Base-by-base conservation (phyloP, 192 early-diverging fungal genomes). In the Coemansia sp. region DNA sequence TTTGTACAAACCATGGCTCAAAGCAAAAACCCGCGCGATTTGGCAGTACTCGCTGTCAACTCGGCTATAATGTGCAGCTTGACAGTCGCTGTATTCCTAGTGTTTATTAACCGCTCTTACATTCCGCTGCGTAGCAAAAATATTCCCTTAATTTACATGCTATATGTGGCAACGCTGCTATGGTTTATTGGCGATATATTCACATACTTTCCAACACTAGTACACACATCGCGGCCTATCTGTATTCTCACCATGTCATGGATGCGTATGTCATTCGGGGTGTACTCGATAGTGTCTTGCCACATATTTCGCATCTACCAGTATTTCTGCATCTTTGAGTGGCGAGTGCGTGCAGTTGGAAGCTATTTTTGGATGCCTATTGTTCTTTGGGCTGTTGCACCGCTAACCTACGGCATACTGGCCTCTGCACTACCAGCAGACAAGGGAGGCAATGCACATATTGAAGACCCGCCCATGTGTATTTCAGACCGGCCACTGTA, bases 151-250 rank as follows among this genome's bases (percentile, higher is more conserved):
- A 53, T 79, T 15, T 73, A 79, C 52, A 43, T 43, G 11, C 54
- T 73, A 11, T 79, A 62, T 25, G 17, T 37, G 21, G 22, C 67
- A 1, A 73, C 69, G 63, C 47, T 73, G 6, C 5, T 66, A 5
- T 79, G 76, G 76, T 79, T 58, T 43, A 27, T 79, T 4, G 76
- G 76, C 60, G 76, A 79, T 60, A 72, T 79, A 9, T 79, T 53
- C 54, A 65, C 64, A 29, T 69, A 79, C 56, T 70, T 69, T 51
- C 76, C 76, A 1, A 59, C 70, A 5, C 55, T 71, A 12, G 70
- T 70, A 0, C n/a, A 14, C 5, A 15, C 11, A 15, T 69, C 76
- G 14, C 70, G 70, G 10, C 10, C 63, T 11, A 63, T 61, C 2
- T 79, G 76, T 21, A 72, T 79, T 32, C 39, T 64, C 4, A 64